Percentiles rank a stretch among this genome's conserved stretches.
phyloP scores from a whole-genome alignment of 805 yeast genomes.

The Spencermartinsiella europaea region DNA sequence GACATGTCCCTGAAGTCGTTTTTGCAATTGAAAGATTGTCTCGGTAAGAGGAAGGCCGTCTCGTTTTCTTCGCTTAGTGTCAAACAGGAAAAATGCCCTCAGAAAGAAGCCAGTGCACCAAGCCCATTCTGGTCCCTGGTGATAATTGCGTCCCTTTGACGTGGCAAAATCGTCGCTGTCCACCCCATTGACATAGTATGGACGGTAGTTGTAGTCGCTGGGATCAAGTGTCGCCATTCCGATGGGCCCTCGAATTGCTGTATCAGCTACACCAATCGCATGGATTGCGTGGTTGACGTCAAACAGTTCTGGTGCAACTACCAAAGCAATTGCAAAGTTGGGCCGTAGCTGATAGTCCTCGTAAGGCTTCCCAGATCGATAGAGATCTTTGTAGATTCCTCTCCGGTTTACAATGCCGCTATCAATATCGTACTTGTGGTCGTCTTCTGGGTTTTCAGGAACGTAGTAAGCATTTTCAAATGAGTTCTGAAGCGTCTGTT shows the following conservation, averaged over 20 bases:
- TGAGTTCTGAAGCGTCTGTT: slow-evolving; percentile 56
- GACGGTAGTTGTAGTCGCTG: slow-evolving; percentile 84
- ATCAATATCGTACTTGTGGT: slow-evolving; percentile 56
- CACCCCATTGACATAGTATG: slow-evolving; percentile 74
- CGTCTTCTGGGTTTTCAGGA: slow-evolving; percentile 62
- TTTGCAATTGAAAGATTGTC: slow-evolving; percentile 53
- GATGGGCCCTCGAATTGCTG: slow-evolving; percentile 72
- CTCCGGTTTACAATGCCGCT: slow-evolving; percentile 70
- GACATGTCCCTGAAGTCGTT: slow-evolving; percentile 58
- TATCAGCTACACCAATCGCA: slow-evolving; percentile 72
- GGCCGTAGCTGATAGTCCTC: slow-evolving; percentile 94
- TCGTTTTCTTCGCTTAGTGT: slow-evolving; percentile 37
- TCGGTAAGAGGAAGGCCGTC: slow-evolving; percentile 31
- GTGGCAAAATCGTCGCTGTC: slow-evolving; percentile 88
- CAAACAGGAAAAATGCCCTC: slow-evolving; percentile 64
- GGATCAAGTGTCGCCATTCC: slow-evolving; percentile 95
- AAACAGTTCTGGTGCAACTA: slow-evolving; percentile 93
- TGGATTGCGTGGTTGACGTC: slow-evolving; percentile 50
- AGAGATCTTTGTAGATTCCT: slow-evolving; percentile 90
- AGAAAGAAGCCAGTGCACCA: slow-evolving; percentile 88
- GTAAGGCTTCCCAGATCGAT: slow-evolving; percentile 72
- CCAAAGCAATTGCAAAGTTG: slow-evolving; percentile 87
- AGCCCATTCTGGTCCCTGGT: slow-evolving; percentile 99
- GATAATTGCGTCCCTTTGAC: slow-evolving; percentile 92
- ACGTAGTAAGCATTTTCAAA: slow-evolving; percentile 78